Conservation (phyloP, 805 yeast genomes). For the Ogataea sp. region DNA sequence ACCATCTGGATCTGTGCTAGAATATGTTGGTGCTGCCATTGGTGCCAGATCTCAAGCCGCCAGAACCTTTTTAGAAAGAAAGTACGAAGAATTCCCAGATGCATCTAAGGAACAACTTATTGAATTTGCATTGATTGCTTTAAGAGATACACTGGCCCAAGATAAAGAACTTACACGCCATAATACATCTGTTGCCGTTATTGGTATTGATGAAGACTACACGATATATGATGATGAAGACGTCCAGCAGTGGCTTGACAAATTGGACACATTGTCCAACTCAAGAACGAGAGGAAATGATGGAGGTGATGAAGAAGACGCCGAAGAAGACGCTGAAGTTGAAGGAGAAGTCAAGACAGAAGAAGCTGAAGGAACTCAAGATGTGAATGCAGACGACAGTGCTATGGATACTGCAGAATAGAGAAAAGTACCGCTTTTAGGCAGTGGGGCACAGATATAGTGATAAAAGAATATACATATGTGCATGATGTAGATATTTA, state of each 20-base stretch:
- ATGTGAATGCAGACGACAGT: slow-evolving; percentile 9
- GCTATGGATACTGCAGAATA: slow-evolving; percentile 29
- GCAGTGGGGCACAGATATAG: no score
- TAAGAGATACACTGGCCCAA: slow-evolving; percentile 89
- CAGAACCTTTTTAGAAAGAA: slow-evolving; percentile 88
- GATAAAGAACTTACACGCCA: slow-evolving; percentile 82
- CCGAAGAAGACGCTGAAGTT: slow-evolving; percentile 15
- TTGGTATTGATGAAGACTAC: slow-evolving; percentile 65
- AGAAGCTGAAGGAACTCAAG: slow-evolving; percentile 8
- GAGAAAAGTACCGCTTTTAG: not conserved
- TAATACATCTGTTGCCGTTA: slow-evolving; percentile 88
- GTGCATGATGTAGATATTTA: no score
- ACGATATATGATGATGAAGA: slow-evolving; percentile 79
- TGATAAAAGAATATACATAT: no score
- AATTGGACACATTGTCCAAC: slow-evolving; percentile 58
- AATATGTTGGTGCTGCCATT: slow-evolving; percentile 88
- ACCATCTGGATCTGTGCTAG: slow-evolving; percentile 91
- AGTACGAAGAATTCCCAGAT: slow-evolving; percentile 57
- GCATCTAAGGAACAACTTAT: slow-evolving; percentile 65
- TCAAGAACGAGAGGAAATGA: slow-evolving; percentile 39
- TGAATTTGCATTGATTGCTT: slow-evolving; percentile 78
- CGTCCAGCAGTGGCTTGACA: slow-evolving; percentile 76
- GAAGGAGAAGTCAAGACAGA: slow-evolving; percentile 10
- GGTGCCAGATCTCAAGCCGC: slow-evolving; percentile 99
- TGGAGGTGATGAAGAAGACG: slow-evolving; percentile 18